Evolutionary conservation across 257 asterid genomes (phyloP).

Genomic region (Nicotiana sylvestris): DNA sequence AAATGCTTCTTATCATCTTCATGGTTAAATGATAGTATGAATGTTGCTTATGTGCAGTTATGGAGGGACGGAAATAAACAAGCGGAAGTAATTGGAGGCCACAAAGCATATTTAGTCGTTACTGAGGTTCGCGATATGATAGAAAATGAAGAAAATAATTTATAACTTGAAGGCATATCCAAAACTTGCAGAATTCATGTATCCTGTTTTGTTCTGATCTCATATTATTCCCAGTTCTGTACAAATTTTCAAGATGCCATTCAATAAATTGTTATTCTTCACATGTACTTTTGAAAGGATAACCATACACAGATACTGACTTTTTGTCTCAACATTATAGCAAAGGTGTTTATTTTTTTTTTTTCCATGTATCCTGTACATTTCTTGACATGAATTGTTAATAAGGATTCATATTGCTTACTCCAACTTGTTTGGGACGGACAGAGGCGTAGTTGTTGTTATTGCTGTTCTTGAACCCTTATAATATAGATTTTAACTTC

Average conservation of each 20-base stretch:
- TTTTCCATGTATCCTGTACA: background rate
- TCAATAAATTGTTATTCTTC: background rate
- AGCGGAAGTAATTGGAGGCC: conserved; percentile 85
- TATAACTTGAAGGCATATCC: conserved; percentile 21
- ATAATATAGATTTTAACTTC: too few relatives aligned
- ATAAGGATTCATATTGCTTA: too few relatives aligned
- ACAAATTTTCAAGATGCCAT: background rate
- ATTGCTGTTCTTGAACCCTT: too few relatives aligned
- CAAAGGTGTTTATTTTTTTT: background rate
- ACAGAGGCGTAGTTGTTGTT: too few relatives aligned
- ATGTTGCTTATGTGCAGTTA: conserved; percentile 36
- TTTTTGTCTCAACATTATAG: background rate
- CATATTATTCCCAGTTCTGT: background rate
- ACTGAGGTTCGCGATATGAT: conserved; percentile 77
- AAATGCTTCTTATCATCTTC: background rate
- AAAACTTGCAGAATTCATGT: background rate
- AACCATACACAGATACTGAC: background rate
- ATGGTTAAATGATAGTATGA: background rate
- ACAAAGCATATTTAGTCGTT: conserved; percentile 73
- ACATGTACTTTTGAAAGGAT: background rate
- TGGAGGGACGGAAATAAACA: conserved; percentile 85
- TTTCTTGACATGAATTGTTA: background rate
- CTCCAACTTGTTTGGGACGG: too few relatives aligned
- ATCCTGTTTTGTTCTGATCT: background rate
- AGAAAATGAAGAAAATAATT: conserved; percentile 44